Conservation (phyloP, 257 asterid species). For the Vinca minor region DNA sequence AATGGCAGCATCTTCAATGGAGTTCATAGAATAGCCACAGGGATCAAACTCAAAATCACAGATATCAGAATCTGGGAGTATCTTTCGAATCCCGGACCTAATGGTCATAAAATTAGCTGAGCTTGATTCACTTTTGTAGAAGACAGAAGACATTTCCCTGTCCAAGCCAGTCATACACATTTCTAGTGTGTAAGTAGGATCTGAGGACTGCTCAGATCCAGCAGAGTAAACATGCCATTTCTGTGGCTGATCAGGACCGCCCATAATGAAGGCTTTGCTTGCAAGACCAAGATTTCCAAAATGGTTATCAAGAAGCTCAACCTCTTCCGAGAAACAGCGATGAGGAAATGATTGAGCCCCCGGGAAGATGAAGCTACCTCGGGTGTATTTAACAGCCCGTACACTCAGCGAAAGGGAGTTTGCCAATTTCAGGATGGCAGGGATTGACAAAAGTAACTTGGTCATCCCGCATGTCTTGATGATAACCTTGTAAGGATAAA, state of each 20-base stretch:
- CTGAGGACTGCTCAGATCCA: constrained; percentile 22
- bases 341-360: constrained; percentile 77
- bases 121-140: constrained; percentile 46
- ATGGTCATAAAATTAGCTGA: constrained; percentile 50
- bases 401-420: constrained; percentile 43
- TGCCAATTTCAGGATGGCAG: constrained; percentile 62
- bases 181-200: constrained; percentile 57
- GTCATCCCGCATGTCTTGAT: constrained; percentile 86
- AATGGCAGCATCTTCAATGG: constrained; percentile 58
- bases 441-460: constrained; percentile 57
- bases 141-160: constrained; percentile 58
- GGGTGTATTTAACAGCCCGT: constrained; percentile 49
- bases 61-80: constrained; percentile 54
- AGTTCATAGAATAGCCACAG: constrained; percentile 84
- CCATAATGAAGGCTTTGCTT: constrained; percentile 65
- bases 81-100: constrained; percentile 56
- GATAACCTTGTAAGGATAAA: constrained; percentile 59
- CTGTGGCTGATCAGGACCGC: constrained; percentile 31
- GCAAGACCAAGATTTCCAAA: constrained; percentile 54
- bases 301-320: constrained; percentile 50
- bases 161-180: constrained; percentile 87
- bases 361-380: constrained; percentile 82
- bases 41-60: constrained; percentile 85
- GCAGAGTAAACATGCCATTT: constrained; percentile 75
- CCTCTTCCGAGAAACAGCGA: constrained; percentile 72